These are phyloP conservation scores for Phylloporus sp. DNA, from an alignment of 768 basidiomycete species.

Conservation along the genomic window DNA sequence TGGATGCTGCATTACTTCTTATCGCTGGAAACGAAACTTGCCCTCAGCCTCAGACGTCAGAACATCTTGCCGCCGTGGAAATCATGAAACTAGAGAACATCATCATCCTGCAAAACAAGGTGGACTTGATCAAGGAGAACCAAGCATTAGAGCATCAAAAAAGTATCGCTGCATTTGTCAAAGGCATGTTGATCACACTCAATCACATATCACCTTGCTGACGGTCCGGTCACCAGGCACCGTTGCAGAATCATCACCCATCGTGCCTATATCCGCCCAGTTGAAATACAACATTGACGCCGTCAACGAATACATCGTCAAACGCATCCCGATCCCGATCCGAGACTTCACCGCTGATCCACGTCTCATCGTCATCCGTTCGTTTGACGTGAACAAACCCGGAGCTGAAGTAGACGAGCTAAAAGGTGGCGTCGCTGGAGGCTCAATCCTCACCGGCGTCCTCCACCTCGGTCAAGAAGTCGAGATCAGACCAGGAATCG, in stretches of 20 bases:
- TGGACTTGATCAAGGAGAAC: constrained; percentile 93
- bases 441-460: constrained; percentile 90
- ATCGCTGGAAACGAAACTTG: constrained; percentile 98
- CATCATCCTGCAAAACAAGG: constrained; percentile 98
- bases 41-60: constrained; percentile 97
- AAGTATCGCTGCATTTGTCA: constrained; percentile 93
- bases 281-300: constrained; percentile 99
- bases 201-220: background rate
- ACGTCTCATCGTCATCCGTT: constrained; percentile 95
- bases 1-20: constrained; percentile 96
- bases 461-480: constrained; percentile 89
- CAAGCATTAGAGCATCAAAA: constrained; percentile 96
- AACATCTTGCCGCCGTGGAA: constrained; percentile 97
- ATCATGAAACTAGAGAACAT: constrained; percentile 99
- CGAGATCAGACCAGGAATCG: constrained; percentile 95
- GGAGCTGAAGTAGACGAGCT: constrained; percentile 95
- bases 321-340: constrained; percentile 89
- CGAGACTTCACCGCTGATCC: constrained; percentile 93
- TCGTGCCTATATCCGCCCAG: constrained; percentile 98
- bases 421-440: constrained; percentile 97
- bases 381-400: constrained; percentile 99
- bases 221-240: constrained; percentile 55
- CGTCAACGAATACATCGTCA: constrained; percentile 97
- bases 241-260: constrained; percentile 94
- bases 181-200: constrained; percentile 49